phyloP scores from a whole-genome alignment of 2,329 filamentous ascomycete species.

The Zymoseptoria tritici region DNA sequence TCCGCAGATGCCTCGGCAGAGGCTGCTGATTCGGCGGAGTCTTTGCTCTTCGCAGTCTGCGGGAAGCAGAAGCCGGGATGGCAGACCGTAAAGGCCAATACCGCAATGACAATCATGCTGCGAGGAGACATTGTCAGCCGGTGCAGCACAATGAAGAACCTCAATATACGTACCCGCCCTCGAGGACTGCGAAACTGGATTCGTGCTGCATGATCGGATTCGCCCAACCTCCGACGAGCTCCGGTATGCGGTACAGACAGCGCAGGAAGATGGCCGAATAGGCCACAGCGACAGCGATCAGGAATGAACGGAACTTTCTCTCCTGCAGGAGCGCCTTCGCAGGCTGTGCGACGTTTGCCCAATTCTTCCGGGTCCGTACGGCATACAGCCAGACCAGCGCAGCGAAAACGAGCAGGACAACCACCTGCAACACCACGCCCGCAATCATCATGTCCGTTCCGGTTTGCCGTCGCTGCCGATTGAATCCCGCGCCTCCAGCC shows the following conservation, averaged over 20 bases:
- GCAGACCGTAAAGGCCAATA: not conserved
- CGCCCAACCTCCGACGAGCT: conserved; percentile 17
- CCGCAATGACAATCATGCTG: not conserved
- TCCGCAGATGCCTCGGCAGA: not conserved
- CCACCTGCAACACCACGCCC: conserved; percentile 55
- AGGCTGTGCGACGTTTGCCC: not conserved
- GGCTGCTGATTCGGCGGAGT: not conserved
- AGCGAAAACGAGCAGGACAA: conserved; percentile 51
- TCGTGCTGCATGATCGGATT: conserved; percentile 13
- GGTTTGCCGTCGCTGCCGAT: conserved; percentile 23
- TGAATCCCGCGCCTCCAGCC: conserved; percentile 18
- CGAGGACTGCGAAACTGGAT: conserved; percentile 14
- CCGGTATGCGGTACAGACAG: conserved; percentile 17
- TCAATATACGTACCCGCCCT: conserved; percentile 2
- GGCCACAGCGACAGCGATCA: conserved; percentile 3
- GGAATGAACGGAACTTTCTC: conserved; percentile 11
- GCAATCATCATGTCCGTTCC: conserved; percentile 61
- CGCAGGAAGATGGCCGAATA: conserved; percentile 13
- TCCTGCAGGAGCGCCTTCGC: not conserved
- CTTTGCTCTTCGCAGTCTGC: not conserved
- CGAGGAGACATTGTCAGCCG: not conserved
- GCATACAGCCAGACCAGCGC: conserved; percentile 2
- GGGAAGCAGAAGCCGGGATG: not conserved
- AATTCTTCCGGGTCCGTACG: not conserved
- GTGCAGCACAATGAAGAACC: not conserved